Evolutionary conservation across 352 stramenopile genomes (phyloP), one percentile per base, ranked within the genome.

Genomic region (Pythium volutum): DNA sequence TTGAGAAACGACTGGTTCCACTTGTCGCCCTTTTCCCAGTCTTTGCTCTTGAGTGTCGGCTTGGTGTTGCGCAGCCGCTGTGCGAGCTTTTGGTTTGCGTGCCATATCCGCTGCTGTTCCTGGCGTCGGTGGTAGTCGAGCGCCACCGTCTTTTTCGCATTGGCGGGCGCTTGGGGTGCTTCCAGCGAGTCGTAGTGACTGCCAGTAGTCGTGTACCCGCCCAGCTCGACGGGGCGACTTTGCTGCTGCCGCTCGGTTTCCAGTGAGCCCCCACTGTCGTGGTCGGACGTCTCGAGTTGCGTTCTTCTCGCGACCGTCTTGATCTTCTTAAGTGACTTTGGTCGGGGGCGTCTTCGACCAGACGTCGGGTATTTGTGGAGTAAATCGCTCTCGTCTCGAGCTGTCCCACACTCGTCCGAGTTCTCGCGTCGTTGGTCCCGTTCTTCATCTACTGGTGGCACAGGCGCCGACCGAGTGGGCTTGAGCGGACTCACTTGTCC

Each of bases 21-120:
- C 59, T 91, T 87, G 36, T 77, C 76, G 36, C 89, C 81, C 54
- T 84, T 84, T 56, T 88, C 70, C 81, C 79, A 89, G 53, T 87
- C 72, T 34, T 89, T 88, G 41, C 66, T 79, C 12, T 77, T 79
- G 3, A 91, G 66, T 3, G 83, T 91, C 14, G 76, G 63, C 56
- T 89, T 93, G 2, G 81, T 76, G 34, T 72, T 87, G 10, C 76
- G 70, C 14, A 93, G 60, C 8, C 83, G 77, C 62, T 89, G 89
- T 5, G 58, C 72, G 7, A 93, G 63, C 22, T 74, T 76, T 62
- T 91, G 81, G 42, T 93, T 91, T 45, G 91, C 83, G 18, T 81
- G 67, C 72, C 71, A 88, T 31, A 93, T 93, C 33, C 84, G 84
- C 26, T 75, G 59, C 48, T 90, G 79, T 54, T 88, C 76, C 53